Evolutionary conservation across 345 rosid genomes (phyloP), one percentile per base, ranked within the genome.

Genomic region (Mallotus nudiflorus): DNA sequence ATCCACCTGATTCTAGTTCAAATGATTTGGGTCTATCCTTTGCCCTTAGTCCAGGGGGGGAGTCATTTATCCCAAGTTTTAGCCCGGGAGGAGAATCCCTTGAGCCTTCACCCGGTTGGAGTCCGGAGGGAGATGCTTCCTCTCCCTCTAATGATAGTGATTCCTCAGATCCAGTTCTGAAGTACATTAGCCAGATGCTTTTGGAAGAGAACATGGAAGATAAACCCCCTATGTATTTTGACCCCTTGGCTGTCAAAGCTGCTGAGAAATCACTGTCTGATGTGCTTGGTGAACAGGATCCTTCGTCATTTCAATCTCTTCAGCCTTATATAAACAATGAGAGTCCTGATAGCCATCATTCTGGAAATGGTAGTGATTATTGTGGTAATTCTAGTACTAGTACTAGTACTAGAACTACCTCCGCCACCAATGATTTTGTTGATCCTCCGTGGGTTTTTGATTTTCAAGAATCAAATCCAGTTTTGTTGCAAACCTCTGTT

Each of bases 101-200:
- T 61, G 74, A 37, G 11, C 63, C 42, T 3, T 66, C 78, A 6
- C 54, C 69, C n/a, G 53, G 66, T 10, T n/a, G 62, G 62, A 73
- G 69, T 52, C 66, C 62, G 5, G 90, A 83, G 25, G 85, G 75
- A 56, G 81, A 71, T 49, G 46, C 76, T 65, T 62, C 71, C 31
- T 77, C 77, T 39, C 45, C 76, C 29, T 48, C 62, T 16, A 44
- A 39, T 3, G 89, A 75, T 27, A 77, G 69, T 31, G 73, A 55
- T 44, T 76, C 70, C 44, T 74, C 78, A 33, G 73, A 60, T 52
- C 80, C 73, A 42, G 65, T 60, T 73, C 70, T 74, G 31, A 51
- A 67, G 74, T 81, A 66, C 59, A 78, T 68, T 56, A 74, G 69
- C 48, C 70, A 67, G 27, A 74, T 81, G 75, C 82, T 74, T 33